Conservation (phyloP, 495 filamentous ascomycete genomes). For the Penicillium dipodomyicola region DNA sequence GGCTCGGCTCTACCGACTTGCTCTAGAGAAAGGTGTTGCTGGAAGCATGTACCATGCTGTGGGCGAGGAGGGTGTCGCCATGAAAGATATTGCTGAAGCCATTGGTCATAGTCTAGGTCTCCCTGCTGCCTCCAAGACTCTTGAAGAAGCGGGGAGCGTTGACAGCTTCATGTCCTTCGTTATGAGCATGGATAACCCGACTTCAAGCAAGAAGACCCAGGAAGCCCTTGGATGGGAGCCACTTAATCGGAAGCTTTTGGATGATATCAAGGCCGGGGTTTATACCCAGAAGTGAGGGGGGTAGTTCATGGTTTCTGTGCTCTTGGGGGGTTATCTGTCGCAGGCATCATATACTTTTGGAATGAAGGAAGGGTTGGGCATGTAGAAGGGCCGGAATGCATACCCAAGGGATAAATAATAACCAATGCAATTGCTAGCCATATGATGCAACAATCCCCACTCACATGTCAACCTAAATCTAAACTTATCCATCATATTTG, state of each 20-base stretch:
- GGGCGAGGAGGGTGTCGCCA: slow-evolving; percentile 36
- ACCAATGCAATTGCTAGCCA: neutral
- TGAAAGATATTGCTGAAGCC: slow-evolving; percentile 41
- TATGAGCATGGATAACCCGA: slow-evolving; percentile 32
- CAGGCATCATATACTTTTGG: neutral
- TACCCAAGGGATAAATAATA: neutral
- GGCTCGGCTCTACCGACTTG: slow-evolving; percentile 40
- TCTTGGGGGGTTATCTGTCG: neutral
- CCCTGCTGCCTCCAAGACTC: slow-evolving; percentile 26
- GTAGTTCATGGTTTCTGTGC: neutral
- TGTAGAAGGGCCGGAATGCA: neutral
- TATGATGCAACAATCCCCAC: neutral
- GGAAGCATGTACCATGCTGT: slow-evolving; percentile 42
- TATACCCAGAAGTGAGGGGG: slow-evolving; percentile 15
- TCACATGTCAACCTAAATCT: neutral
- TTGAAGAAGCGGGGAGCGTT: slow-evolving; percentile 33
- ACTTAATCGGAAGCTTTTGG: slow-evolving; percentile 29
- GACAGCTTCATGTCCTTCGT: slow-evolving; percentile 28
- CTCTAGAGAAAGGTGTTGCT: slow-evolving; percentile 40
- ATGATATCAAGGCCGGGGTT: slow-evolving; percentile 35
- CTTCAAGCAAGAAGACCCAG: slow-evolving; percentile 42
- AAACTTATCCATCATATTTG: slow-evolving; percentile 2
- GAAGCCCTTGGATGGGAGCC: slow-evolving; percentile 42
- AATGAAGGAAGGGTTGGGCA: neutral
- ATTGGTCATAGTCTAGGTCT: slow-evolving; percentile 36